Evolutionary conservation across 139 green algal species (phyloP).

Genomic region (Picochlorum sp.): DNA sequence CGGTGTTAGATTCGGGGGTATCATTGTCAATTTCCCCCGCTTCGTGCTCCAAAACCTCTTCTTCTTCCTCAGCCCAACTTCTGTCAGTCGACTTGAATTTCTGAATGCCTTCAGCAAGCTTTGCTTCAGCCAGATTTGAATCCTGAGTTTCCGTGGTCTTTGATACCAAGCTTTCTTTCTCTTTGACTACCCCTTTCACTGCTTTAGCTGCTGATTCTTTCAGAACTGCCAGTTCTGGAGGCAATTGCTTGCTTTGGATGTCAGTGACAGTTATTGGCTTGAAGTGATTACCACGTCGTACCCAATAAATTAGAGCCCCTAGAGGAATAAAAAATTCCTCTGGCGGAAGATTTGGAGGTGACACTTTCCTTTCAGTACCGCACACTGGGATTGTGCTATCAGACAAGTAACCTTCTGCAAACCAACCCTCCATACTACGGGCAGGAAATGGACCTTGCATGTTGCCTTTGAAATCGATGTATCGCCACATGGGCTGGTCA

Average conservation of each 20-base stretch:
- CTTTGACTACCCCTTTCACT: background rate
- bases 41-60: background rate
- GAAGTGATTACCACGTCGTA: slow-evolving; percentile 10
- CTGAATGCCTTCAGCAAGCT: no score
- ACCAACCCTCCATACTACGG: slow-evolving; percentile 22
- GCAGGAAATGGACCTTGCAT: slow-evolving; percentile 34
- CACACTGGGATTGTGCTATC: slow-evolving; percentile 16
- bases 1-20: no score
- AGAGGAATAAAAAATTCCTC: slow-evolving; percentile 21
- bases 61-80: background rate
- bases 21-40: no score
- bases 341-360: slow-evolving; percentile 27
- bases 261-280: slow-evolving; percentile 6
- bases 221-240: slow-evolving; percentile 1
- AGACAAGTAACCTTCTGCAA: slow-evolving; percentile 16
- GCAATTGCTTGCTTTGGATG: slow-evolving; percentile 8
- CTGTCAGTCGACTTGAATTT: background rate
- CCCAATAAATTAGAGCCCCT: slow-evolving; percentile 8
- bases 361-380: slow-evolving; percentile 31
- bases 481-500: slow-evolving; percentile 32
- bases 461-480: slow-evolving; percentile 28
- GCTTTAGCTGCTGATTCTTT: slow-evolving; percentile 2
- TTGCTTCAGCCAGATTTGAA: no score
- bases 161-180: background rate
- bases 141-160: background rate